Evolutionary conservation across 2,329 filamentous ascomycete species (phyloP).

Genomic region (Paraphoma chrysanthemicola): DNA sequence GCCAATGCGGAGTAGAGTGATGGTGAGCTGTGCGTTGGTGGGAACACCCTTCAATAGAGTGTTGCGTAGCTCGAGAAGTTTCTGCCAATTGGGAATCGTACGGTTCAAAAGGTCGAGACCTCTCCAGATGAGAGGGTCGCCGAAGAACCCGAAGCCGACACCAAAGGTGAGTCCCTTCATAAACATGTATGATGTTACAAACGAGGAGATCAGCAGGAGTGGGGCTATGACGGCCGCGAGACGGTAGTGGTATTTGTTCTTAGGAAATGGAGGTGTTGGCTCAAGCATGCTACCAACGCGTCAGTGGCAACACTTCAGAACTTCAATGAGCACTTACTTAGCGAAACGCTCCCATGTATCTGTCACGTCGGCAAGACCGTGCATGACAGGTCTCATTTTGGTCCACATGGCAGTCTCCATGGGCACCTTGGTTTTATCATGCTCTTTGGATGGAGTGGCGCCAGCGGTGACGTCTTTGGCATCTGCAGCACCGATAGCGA

Average conservation of each 20-base stretch:
- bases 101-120: constrained; percentile 66
- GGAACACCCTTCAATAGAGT: constrained; percentile 82
- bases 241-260: constrained; percentile 52
- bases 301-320: constrained; percentile 10
- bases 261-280: constrained; percentile 57
- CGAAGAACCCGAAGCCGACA: constrained; percentile 79
- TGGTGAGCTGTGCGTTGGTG: constrained; percentile 82
- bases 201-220: constrained; percentile 51
- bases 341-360: constrained; percentile 70
- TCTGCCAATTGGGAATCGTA: constrained; percentile 74
- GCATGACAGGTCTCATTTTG: constrained; percentile 77
- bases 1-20: constrained; percentile 81
- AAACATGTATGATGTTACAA: constrained; percentile 59
- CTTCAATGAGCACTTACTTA: constrained; percentile 53
- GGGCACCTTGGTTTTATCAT: constrained; percentile 81
- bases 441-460: constrained; percentile 55
- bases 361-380: constrained; percentile 63
- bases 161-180: constrained; percentile 71
- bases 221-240: constrained; percentile 56
- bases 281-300: constrained; percentile 48
- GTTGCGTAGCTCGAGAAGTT: constrained; percentile 75
- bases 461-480: constrained; percentile 63
- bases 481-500: constrained; percentile 62
- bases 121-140: constrained; percentile 73
- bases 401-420: constrained; percentile 80